These are phyloP conservation scores for Exophiala bonariae DNA, from an alignment of 2,329 filamentous ascomycete genomes.

Conservation along the genomic window DNA sequence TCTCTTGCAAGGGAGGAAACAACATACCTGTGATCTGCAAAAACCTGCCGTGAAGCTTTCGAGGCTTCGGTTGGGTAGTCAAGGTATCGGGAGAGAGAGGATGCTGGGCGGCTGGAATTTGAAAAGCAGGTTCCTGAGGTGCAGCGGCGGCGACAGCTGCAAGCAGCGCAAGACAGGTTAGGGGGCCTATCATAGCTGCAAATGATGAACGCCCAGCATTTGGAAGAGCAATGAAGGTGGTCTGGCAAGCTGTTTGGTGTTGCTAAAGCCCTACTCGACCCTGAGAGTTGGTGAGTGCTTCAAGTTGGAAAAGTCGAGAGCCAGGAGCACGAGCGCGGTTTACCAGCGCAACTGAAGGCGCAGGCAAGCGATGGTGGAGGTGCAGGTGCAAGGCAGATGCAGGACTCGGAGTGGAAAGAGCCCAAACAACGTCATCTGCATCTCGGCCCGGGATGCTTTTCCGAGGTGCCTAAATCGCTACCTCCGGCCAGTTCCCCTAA, in stretches of 20 bases:
- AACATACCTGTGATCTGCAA: conserved; percentile 79
- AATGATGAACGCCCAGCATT: neutral
- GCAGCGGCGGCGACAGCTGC: conserved; percentile 23
- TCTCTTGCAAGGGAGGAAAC: neutral
- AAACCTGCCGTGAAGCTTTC: conserved; percentile 69
- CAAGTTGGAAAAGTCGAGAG: neutral
- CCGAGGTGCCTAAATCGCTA: too few species aligned
- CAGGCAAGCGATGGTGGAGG: neutral
- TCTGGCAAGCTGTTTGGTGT: too few species aligned
- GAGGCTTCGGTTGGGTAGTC: conserved; percentile 8
- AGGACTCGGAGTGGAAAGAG: neutral
- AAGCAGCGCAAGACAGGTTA: conserved; percentile 12
- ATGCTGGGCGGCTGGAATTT: conserved; percentile 8
- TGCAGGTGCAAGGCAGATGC: neutral
- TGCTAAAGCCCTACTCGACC: too few species aligned
- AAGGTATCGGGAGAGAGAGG: conserved; percentile 5
- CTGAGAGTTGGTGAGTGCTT: too few species aligned
- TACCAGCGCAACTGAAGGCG: too few species aligned
- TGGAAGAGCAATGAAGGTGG: too few species aligned
- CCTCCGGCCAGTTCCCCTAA: too few species aligned
- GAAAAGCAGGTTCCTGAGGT: conserved; percentile 9
- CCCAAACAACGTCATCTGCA: neutral
- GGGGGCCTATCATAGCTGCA: too few species aligned
- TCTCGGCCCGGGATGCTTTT: neutral
- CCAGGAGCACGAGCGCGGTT: too few species aligned